Base-by-base conservation (phyloP, 75 land plant species). In the Gnetum montanum region DNA sequence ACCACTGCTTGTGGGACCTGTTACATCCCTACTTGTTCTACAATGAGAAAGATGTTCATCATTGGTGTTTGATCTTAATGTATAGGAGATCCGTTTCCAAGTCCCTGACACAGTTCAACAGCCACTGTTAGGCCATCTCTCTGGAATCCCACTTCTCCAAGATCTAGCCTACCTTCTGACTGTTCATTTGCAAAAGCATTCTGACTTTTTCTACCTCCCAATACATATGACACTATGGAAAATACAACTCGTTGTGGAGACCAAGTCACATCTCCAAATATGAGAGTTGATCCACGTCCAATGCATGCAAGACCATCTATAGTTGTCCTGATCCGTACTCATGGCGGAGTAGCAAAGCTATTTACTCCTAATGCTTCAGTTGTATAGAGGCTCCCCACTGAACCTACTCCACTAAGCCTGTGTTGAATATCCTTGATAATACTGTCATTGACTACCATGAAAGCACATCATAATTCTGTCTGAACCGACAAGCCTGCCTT, bases 231-330 rank as follows among this genome's bases (percentile, higher is more conserved):
- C 26, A 93, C 80, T 52, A 83, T 73, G 33, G 94, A 81, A 60
- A 79, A 84, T n/a, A 93, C 80, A 63, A 78, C 74, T 20, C 94
- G 80, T 31, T 89, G 69, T 37, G 98, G 84, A 56, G 90, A 78
- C 98, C 89, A 93, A 57, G 80, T 67, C 31, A 64, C 43, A 16
- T 61, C 73, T 37, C 73, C 68, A 16, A 88, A 74, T 6, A 65
- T 75, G 63, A 69, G 74, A 25, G 83, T 70, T 22, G 73, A 59
- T 27, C 90, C 94, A 35, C 94, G 86, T 20, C 98, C 98, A 59
- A 93, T 82, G 31, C 86, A 94, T 61, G 95, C 94, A 60, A 93
- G 86, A 35, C 98, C 98, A 68, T 93, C 98, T 61, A 68, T 68
- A 20, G 86, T 40, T 6, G 75, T 83, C 49, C 94, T 73, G 11